Evolutionary conservation across 2,329 filamentous ascomycete species (phyloP), one percentile per base, ranked within the genome.

Genomic region (Hypoxylon sp.): DNA sequence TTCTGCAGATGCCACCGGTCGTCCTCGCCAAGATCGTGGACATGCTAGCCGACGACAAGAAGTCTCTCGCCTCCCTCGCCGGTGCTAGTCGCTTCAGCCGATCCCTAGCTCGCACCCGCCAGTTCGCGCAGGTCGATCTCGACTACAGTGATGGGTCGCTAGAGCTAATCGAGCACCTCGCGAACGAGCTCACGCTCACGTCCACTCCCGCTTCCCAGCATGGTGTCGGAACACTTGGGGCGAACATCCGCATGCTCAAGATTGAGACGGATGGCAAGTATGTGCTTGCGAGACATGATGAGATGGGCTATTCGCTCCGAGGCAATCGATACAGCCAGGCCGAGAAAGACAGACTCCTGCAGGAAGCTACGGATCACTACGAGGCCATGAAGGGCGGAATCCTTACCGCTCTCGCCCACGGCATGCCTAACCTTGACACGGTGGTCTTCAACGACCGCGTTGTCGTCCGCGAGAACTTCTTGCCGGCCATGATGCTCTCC

Each of bases 61-160:
- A 2, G 1, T 23, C 40, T 4, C 20, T 55, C 17, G 46, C 40
- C 4, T 41, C 46, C 3, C 32, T 51, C 5, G 51, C 51, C 3
- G 8, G 32, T 16, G 51, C 43, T 7, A 53, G 43, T 30, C 36
- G 29, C 15, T 27, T 35, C 9, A 51, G 46, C 27, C 30, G 36
- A 21, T 41, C 46, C n/a, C 20, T 55, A 16, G 51, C 46, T 30
- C 51, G 51, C 8, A 51, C 51, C 5, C 26, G 35, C 29, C 51
- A 51, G 32, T 55, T 55, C 19, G 41, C 36, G 4, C 25, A 26
- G 3, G 20, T 55, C 6, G 3, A 8, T 21, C 42, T 55, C 26
- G 17, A 51, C 12, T 27, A 34, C 19, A 31, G 34, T n/a, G 19
- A 9, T 12, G 4, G n/a, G n/a, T n/a, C n/a, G n/a, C n/a, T n/a